These are phyloP conservation scores for Solanum pennellii DNA, from an alignment of 257 asterid genomes.

Conservation along the genomic window DNA sequence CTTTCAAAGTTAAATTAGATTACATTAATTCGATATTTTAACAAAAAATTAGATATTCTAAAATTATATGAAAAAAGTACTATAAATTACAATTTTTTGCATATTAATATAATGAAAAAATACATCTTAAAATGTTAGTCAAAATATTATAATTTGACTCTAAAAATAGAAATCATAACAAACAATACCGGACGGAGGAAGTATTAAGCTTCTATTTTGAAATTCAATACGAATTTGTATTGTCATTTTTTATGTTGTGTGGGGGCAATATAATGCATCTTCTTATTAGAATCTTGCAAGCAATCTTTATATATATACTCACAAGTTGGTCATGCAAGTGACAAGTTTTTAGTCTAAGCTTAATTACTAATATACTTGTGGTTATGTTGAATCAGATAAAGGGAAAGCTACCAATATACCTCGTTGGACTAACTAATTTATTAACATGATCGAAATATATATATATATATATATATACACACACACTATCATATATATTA, in stretches of 20 bases:
- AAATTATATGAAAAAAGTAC: too few relatives aligned
- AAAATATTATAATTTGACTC: too few relatives aligned
- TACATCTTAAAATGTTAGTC: too few relatives aligned
- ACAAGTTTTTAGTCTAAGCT: background rate
- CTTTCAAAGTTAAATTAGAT: too few relatives aligned
- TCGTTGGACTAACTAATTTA: background rate
- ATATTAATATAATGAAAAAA: too few relatives aligned
- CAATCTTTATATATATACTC: background rate
- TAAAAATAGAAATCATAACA: too few relatives aligned
- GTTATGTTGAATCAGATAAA: background rate
- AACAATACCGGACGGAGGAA: rapidly evolving
- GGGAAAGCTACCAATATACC: background rate
- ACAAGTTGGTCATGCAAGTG: background rate
- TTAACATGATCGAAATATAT: background rate
- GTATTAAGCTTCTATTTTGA: background rate
- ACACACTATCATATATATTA: background rate
- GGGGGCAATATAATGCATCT: slow-evolving; percentile 9
- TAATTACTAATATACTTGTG: background rate
- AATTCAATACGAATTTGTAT: background rate
- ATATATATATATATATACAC: background rate
- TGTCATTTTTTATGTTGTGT: slow-evolving; percentile 5
- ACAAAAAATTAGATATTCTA: too few relatives aligned
- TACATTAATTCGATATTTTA: too few relatives aligned
- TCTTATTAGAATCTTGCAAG: slow-evolving; percentile 15
- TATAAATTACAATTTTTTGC: too few relatives aligned